Evolutionary conservation across 176 grass and related monocot species (phyloP).

Genomic region (Coix lacrymajobi): DNA sequence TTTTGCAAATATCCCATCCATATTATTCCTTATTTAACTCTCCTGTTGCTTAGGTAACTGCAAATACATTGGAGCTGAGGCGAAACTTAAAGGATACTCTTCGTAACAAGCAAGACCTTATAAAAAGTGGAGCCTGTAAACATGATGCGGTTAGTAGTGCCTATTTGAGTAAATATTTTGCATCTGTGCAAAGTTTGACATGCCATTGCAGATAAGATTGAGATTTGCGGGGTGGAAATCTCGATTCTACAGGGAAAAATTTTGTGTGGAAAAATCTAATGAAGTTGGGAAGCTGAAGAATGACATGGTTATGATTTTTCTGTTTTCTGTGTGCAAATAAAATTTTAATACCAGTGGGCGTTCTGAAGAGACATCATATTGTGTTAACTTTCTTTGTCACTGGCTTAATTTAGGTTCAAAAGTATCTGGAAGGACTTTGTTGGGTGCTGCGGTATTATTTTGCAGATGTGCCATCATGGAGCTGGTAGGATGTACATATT

Average conservation of each 20-base stretch:
- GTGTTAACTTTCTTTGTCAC: neutral
- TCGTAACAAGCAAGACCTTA: conserved; percentile 29
- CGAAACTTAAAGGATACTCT: conserved; percentile 33
- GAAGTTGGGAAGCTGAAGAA: conserved; percentile 31
- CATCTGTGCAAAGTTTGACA: neutral
- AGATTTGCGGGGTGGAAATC: conserved; percentile 41
- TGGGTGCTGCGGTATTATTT: conserved; percentile 66
- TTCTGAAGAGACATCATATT: neutral
- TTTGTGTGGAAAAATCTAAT: conserved; percentile 12
- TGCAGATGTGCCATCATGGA: conserved; percentile 49
- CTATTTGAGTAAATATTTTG: neutral
- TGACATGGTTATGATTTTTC: conserved; percentile 33
- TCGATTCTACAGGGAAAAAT: conserved; percentile 51
- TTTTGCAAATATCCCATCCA: neutral
- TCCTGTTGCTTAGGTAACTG: conserved; percentile 15
- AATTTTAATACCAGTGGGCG: neutral
- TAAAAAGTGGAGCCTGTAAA: conserved; percentile 21
- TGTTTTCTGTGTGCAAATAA: conserved; percentile 17
- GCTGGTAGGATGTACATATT: conserved; percentile 32
- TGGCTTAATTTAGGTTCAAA: conserved; percentile 42
- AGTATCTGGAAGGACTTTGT: conserved; percentile 62
- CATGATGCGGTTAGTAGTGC: conserved; percentile 21
- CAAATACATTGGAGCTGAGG: conserved; percentile 39
- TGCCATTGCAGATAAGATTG: conserved; percentile 28
- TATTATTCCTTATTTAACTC: neutral